A percentile compares a stretch with the other conserved stretches of the same genome.
phyloP scores from a whole-genome alignment of 2,329 filamentous ascomycete genomes.

The Microdochium nivale region DNA sequence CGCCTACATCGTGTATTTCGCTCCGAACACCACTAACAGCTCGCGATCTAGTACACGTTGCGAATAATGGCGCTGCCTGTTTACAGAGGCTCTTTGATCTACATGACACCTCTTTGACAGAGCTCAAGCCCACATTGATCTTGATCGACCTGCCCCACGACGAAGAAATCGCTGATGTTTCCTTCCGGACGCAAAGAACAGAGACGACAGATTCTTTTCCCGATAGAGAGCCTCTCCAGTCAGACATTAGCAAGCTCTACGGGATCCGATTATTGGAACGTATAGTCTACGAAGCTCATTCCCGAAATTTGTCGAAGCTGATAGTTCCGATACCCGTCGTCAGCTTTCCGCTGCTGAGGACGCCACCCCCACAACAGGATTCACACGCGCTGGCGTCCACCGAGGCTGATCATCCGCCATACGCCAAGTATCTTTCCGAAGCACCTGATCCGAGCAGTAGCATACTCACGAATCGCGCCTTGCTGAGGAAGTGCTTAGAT shows the following conservation, averaged over 20 bases:
- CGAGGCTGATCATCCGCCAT: constrained; percentile 16
- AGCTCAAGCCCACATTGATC: constrained; percentile 47
- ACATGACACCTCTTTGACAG: constrained; percentile 41
- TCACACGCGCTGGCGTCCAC: constrained; percentile 14
- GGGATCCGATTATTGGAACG: constrained; percentile 46
- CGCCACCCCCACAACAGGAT: constrained; percentile 5
- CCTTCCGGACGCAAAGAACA: neutral
- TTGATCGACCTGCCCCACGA: constrained; percentile 48
- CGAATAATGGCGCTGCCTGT: constrained; percentile 43
- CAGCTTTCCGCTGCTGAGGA: constrained; percentile 23
- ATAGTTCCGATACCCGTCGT: constrained; percentile 49
- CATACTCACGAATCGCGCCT: constrained; percentile 26
- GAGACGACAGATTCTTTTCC: neutral
- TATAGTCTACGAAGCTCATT: constrained; percentile 48
- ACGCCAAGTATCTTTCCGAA: constrained; percentile 14
- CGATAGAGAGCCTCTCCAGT: neutral
- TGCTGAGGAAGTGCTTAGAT: constrained; percentile 68
- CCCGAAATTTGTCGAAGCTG: constrained; percentile 46
- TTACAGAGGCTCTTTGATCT: constrained; percentile 43
- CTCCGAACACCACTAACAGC: neutral
- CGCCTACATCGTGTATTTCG: neutral
- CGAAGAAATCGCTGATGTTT: constrained; percentile 24
- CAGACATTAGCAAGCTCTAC: constrained; percentile 32
- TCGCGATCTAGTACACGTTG: constrained; percentile 39
- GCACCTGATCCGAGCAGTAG: constrained; percentile 20